Evolutionary conservation across 2,329 filamentous ascomycete genomes (phyloP).

Genomic region (Arthrobotrys entomopaga): DNA sequence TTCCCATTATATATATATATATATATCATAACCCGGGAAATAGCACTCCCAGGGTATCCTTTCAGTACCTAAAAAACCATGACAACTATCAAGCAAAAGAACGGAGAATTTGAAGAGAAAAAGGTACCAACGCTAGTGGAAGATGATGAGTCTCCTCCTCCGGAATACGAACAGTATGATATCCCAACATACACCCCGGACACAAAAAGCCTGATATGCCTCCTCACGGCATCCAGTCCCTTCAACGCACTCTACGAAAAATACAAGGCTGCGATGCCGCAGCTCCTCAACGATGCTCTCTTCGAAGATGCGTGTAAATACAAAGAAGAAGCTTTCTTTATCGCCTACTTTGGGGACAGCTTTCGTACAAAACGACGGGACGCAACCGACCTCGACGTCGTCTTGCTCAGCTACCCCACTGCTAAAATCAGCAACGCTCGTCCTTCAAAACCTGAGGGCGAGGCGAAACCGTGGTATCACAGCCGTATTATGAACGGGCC

Average conservation of each 20-base stretch:
- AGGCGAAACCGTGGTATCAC: constrained; percentile 35
- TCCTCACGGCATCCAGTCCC: constrained; percentile 22
- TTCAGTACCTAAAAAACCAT: not conserved
- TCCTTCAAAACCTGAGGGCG: not conserved
- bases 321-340: constrained; percentile 39
- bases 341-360: constrained; percentile 39
- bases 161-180: constrained; percentile 3
- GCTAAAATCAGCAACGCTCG: constrained; percentile 16
- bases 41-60: too few species aligned
- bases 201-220: constrained; percentile 23
- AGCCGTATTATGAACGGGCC: constrained; percentile 27
- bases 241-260: constrained; percentile 33
- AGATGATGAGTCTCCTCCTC: constrained; percentile 9
- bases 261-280: constrained; percentile 16
- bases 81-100: not conserved
- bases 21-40: too few species aligned
- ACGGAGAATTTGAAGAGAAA: too few species aligned
- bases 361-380: constrained; percentile 25
- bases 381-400: constrained; percentile 25
- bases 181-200: constrained; percentile 8
- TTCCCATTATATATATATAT: too few species aligned
- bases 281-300: constrained; percentile 19
- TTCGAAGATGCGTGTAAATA: constrained; percentile 43
- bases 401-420: constrained; percentile 30
- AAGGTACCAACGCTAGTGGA: not conserved